phyloP scores from a whole-genome alignment of 805 yeast genomes.

The Lipomyces chichibuensis region DNA sequence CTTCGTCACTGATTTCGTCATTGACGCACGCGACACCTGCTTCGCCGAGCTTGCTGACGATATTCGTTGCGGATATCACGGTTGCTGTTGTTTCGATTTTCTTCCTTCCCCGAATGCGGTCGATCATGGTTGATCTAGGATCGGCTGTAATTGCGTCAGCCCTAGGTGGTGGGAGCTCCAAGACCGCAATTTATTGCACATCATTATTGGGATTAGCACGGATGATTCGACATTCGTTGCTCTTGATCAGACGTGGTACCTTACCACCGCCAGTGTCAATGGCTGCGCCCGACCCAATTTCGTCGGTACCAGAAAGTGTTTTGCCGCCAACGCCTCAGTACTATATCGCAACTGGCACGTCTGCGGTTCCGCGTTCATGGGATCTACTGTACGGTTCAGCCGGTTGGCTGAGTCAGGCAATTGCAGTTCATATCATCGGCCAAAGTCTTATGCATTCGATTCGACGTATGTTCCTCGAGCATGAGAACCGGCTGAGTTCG shows the following conservation, averaged over 20 bases:
- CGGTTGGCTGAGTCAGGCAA: slow-evolving; percentile 41
- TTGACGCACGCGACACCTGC: slow-evolving; percentile 33
- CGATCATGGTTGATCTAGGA: slow-evolving; percentile 35
- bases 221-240: slow-evolving; percentile 33
- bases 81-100: slow-evolving; percentile 38
- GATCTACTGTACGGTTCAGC: slow-evolving; percentile 39
- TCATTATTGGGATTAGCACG: slow-evolving; percentile 38
- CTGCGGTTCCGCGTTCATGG: slow-evolving; percentile 36
- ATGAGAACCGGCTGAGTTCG: slow-evolving; percentile 24
- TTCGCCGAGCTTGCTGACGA: slow-evolving; percentile 36
- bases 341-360: slow-evolving; percentile 20
- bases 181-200: slow-evolving; percentile 43
- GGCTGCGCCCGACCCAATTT: slow-evolving; percentile 1
- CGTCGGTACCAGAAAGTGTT: slow-evolving; percentile 10
- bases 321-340: slow-evolving; percentile 17
- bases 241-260: slow-evolving; percentile 32
- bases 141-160: slow-evolving; percentile 39
- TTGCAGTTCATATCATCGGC: slow-evolving; percentile 44
- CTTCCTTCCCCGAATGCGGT: slow-evolving; percentile 33
- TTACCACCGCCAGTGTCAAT: slow-evolving; percentile 16
- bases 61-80: slow-evolving; percentile 42
- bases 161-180: slow-evolving; percentile 43
- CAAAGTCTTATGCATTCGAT: slow-evolving; percentile 41
- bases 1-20: slow-evolving; percentile 28
- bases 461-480: slow-evolving; percentile 40